Evolutionary conservation across 768 basidiomycete species (phyloP).

Genomic region (Suillus americanus): DNA sequence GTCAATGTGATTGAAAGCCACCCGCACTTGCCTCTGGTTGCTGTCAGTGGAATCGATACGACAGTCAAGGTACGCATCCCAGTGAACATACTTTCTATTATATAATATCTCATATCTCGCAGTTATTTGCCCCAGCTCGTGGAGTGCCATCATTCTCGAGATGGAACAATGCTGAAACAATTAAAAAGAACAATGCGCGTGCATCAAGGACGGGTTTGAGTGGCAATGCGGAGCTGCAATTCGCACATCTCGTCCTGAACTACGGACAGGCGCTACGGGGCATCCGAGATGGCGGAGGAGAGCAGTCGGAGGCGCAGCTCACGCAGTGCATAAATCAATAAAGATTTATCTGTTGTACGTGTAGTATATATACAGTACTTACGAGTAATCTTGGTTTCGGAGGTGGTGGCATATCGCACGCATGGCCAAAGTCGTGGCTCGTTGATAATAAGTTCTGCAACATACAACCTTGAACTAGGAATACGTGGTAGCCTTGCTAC

Average conservation of each 20-base stretch:
- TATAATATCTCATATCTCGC: conserved; percentile 2
- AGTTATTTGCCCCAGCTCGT: conserved; percentile 68
- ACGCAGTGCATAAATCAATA: conserved; percentile 31
- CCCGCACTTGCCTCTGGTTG: conserved; percentile 74
- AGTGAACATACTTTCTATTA: conserved; percentile 3
- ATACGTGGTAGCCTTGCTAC: conserved; percentile 25
- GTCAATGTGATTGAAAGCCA: conserved; percentile 90
- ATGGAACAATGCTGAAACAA: conserved; percentile 48
- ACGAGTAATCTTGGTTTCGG: background rate
- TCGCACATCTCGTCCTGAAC: conserved; percentile 31
- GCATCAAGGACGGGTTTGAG: conserved; percentile 25
- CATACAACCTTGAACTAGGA: conserved; percentile 25
- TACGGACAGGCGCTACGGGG: conserved; percentile 25
- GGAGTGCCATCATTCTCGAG: conserved; percentile 53
- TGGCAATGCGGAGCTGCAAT: conserved; percentile 20
- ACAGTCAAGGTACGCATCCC: conserved; percentile 69
- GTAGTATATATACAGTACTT: conserved; percentile 3
- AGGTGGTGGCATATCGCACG: conserved; percentile 6
- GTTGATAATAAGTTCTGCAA: conserved; percentile 5
- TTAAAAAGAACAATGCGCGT: conserved; percentile 55
- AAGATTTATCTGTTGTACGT: background rate
- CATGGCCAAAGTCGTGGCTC: conserved; percentile 6
- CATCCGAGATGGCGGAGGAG: conserved; percentile 23
- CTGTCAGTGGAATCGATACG: conserved; percentile 83
- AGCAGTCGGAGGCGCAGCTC: conserved; percentile 21